These are phyloP conservation scores for Pterocarpus santalinus DNA, from an alignment of 306 rosid species.

Conservation along the genomic window DNA sequence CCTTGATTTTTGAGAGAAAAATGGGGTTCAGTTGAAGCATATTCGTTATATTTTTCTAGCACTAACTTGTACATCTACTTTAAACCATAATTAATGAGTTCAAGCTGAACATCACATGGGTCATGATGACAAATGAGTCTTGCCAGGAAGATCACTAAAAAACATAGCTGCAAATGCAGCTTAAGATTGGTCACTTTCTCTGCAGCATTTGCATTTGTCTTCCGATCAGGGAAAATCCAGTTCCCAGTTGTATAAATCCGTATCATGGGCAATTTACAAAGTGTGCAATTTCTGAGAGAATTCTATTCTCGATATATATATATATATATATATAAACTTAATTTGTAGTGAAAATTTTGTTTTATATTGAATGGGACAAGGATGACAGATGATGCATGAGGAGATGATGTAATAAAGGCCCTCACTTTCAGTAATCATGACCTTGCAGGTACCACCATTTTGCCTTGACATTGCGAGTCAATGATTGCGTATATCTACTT, in stretches of 20 bases:
- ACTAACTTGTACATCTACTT: conserved; percentile 23
- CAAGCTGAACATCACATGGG: conserved; percentile 34
- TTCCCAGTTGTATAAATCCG: conserved; percentile 25
- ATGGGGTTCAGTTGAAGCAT: too few species aligned
- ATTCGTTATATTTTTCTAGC: not conserved
- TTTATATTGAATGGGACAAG: not conserved
- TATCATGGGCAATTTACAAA: not conserved
- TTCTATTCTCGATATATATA: not conserved
- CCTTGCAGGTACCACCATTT: not conserved
- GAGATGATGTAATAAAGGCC: not conserved
- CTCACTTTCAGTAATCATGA: conserved; percentile 23
- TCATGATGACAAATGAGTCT: conserved; percentile 45
- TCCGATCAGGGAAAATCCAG: conserved; percentile 41
- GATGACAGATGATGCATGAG: not conserved
- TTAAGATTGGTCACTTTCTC: conserved; percentile 56
- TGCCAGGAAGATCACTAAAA: conserved; percentile 44
- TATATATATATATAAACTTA: too few species aligned
- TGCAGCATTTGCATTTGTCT: conserved; percentile 43
- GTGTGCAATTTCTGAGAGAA: not conserved
- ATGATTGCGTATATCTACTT: not conserved
- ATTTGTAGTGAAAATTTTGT: not conserved
- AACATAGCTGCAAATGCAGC: conserved; percentile 42
- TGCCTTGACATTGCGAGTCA: not conserved
- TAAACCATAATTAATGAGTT: conserved; percentile 38
- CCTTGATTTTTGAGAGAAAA: not conserved